Base-by-base conservation (phyloP, 2,329 filamentous ascomycete genomes). In the Lomentospora prolificans region DNA sequence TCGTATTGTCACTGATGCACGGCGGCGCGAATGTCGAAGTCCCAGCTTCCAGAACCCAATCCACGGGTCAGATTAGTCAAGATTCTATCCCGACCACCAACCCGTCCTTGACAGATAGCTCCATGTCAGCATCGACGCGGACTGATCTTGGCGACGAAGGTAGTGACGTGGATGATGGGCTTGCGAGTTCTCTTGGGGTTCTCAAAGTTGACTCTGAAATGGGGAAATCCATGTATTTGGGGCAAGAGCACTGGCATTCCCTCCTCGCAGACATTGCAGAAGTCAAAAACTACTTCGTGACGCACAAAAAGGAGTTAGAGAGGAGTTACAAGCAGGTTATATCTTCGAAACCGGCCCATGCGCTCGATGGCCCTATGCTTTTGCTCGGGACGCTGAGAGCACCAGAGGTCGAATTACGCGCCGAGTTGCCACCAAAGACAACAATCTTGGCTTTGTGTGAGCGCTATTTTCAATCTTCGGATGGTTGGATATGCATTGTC, bases 1-100 rank as follows among this genome's bases (percentile, higher is more conserved):
- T 97, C 68, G 92, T 97, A 59, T 73, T 97, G 61, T 95, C 90
- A 27, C 72, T 97, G 66, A 96, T 97, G 92, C 92, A 92, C 66
- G 91, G 89, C 68, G 89, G 89, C 57, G 73, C 79, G 60, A 75
- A 73, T 55, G 65, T 77, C 55, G 76, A 80, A 51, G 61, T 70
- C 7, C 65, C 72, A 9, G 64, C 69, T 46, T 67, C 70, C 5
- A 6, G 22, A 17, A 33, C 53, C 41, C 28, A 19, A 64, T 64
- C 10, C 63, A 66, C 41, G 22, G 22, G 44, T 14, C 44, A 48
- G 22, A 22, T 22, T 22, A 48, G 44, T 25, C 44, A 48, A 48
- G 44, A 48, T 28, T 48, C 41, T 4, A 44, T 24, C 5, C 39
- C 41, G 7, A 65, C 66, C 4, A 61, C 64, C 17, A 61, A 65